Evolutionary conservation across 192 early-diverging fungal genomes (phyloP), one percentile per base, ranked within the genome.

Genomic region (Mycoemilia scoparia): DNA sequence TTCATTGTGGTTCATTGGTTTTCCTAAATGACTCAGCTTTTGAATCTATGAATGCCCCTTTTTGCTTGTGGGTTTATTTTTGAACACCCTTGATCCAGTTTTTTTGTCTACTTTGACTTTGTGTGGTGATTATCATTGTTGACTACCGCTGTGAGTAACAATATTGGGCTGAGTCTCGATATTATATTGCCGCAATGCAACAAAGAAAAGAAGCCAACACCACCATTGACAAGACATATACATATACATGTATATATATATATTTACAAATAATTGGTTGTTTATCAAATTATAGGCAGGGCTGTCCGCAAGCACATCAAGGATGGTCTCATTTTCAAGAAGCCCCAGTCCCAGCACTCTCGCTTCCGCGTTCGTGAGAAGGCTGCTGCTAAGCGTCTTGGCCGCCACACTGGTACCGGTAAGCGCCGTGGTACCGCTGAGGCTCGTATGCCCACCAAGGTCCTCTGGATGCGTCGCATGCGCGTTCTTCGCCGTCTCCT

Each of bases 391-490:
- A 96, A 96, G 82, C 83, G 91, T 64, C 70, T 76, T 43, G 91
- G 91, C 70, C 82, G 91, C 56, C 91, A 96, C 77, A 77, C 74
- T 41, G 91, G 91, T 44, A 61, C 71, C 43, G 89, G 87, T 78
- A 87, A 79, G 69, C 76, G 84, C 44, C 73, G 78, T 57, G 87
- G 87, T 90, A 90, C 85, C 36, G 76, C 86, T 34, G 87, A 96
- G 67, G 88, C 91, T 34, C 89, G 91, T 70, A 96, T 96, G 91
- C 90, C 91, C 46, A 70, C 67, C 49, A 61, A 68, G 31, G 77
- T 92, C 45, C 69, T 96, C 66, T 96, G 91, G 91, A 96, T 96
- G 91, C 79, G 89, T 41, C 79, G 89, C 54, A 79, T 82, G 82
- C 77, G 91, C 60, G 89, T 96, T 33, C 73, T 96, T 43, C 80